phyloP scores from a whole-genome alignment of 2,329 filamentous ascomycete species.

The Phyllosticta citribraziliensis region DNA sequence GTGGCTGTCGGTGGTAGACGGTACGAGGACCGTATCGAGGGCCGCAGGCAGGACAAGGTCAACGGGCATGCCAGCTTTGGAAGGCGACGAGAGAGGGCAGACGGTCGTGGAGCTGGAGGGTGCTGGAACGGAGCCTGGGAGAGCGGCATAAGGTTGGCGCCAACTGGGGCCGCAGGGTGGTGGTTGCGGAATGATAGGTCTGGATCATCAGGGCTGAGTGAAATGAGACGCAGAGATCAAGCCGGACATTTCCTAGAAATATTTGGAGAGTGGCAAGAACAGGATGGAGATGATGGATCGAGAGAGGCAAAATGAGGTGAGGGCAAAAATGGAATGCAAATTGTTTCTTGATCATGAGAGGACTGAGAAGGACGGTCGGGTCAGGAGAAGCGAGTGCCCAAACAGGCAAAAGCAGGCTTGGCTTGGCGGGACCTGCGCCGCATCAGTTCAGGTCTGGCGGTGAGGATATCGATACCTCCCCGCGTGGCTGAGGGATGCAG shows the following conservation, averaged over 20 bases:
- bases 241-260: slow-evolving; percentile 5
- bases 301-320: neutral
- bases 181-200: neutral
- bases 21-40: neutral
- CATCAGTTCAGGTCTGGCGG: neutral
- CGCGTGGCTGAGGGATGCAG: neutral
- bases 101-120: too few species aligned
- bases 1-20: too few species aligned
- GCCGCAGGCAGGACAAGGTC: neutral
- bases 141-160: neutral
- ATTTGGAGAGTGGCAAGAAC: neutral
- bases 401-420: neutral
- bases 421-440: neutral
- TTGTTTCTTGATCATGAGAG: neutral
- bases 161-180: neutral
- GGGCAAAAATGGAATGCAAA: neutral
- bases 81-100: neutral
- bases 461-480: neutral
- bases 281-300: neutral
- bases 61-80: neutral
- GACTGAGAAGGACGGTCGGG: too few species aligned
- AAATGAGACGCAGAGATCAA: slow-evolving; percentile 10
- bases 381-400: neutral
- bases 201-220: slow-evolving; percentile 3
- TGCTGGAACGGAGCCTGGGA: neutral